These are phyloP conservation scores for Xylogone sp. DNA, from an alignment of 2,329 filamentous ascomycete genomes.

Conservation along the genomic window DNA sequence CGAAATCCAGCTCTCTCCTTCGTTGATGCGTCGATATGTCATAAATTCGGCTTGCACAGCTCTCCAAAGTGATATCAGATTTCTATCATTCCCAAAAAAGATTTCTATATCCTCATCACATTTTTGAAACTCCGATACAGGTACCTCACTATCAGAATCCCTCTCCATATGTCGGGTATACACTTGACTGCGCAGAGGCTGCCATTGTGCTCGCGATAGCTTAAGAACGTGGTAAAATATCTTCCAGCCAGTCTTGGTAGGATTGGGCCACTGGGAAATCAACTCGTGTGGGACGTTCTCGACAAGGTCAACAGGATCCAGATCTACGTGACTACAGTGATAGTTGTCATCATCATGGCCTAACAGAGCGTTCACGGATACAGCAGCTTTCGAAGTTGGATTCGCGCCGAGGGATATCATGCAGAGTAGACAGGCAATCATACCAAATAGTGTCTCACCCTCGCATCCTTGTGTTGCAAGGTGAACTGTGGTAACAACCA, in stretches of 20 bases:
- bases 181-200: not conserved
- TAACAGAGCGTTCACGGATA: slow-evolving; percentile 7
- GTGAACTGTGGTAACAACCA: slow-evolving; percentile 31
- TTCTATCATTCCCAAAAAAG: slow-evolving; percentile 10
- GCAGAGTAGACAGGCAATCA: slow-evolving; percentile 31
- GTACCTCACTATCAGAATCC: not conserved
- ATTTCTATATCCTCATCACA: not conserved
- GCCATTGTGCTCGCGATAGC: slow-evolving; percentile 6
- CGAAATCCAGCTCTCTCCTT: slow-evolving; percentile 20
- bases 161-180: not conserved
- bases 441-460: slow-evolving; percentile 36
- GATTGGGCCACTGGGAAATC: slow-evolving; percentile 10
- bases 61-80: slow-evolving; percentile 28
- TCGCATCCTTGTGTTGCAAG: slow-evolving; percentile 27
- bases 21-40: slow-evolving; percentile 30
- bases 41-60: slow-evolving; percentile 33
- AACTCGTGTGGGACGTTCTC: slow-evolving; percentile 7
- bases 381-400: slow-evolving; percentile 12
- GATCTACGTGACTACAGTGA: slow-evolving; percentile 18
- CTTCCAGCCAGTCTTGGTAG: slow-evolving; percentile 8
- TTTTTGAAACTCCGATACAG: not conserved
- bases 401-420: slow-evolving; percentile 27
- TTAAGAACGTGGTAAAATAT: slow-evolving; percentile 10
- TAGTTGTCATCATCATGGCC: not conserved
- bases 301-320: slow-evolving; percentile 18